Evolutionary conservation across 2,329 filamentous ascomycete species (phyloP).

Genomic region (Clarireedia sp.): DNA sequence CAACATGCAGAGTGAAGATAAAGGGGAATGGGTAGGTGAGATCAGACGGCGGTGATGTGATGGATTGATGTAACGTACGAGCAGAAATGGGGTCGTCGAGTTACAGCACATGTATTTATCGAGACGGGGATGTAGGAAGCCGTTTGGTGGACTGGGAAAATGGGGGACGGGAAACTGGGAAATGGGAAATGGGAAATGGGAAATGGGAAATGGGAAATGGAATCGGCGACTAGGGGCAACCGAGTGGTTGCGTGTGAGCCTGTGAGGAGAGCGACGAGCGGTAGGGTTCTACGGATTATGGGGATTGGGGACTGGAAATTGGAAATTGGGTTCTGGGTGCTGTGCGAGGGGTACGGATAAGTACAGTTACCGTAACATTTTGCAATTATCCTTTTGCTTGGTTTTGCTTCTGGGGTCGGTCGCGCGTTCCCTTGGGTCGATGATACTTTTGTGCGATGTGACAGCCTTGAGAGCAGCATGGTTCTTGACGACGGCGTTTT

Average conservation of each 20-base stretch:
- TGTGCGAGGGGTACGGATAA: neutral
- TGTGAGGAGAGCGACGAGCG: no score
- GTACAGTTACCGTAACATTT: neutral
- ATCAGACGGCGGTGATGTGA: neutral
- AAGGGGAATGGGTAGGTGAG: neutral
- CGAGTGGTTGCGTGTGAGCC: neutral
- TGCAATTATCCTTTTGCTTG: neutral
- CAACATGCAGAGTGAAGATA: neutral
- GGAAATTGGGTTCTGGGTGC: neutral
- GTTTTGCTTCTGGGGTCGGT: neutral
- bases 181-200: no score
- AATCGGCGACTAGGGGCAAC: constrained; percentile 7
- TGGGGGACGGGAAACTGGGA: no score
- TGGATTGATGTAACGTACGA: neutral
- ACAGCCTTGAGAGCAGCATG: neutral
- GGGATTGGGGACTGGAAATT: neutral
- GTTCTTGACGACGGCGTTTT: neutral
- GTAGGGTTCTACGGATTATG: neutral
- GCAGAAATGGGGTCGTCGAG: neutral
- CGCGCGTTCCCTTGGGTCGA: neutral
- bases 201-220: neutral
- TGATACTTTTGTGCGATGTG: neutral
- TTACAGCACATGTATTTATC: constrained; percentile 9
- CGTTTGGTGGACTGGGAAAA: constrained; percentile 1
- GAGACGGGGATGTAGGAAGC: constrained; percentile 8